Conservation (phyloP, 805 yeast genomes). For the Yarrowia sp. region DNA sequence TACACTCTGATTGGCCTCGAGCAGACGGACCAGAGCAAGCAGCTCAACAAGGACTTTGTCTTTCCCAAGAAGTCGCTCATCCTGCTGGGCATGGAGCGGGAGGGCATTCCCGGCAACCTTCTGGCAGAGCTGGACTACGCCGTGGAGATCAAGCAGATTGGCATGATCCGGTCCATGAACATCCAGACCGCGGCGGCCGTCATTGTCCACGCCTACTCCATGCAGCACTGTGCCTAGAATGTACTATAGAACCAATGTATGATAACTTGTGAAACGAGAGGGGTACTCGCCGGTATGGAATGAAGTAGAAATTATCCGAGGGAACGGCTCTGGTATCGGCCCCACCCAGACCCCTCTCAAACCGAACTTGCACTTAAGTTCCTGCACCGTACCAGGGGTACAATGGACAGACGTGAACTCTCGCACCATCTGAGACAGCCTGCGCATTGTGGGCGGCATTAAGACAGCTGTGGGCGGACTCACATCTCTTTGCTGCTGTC, state of each 20-base stretch:
- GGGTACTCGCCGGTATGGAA: no score
- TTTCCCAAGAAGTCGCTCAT: conserved; percentile 81
- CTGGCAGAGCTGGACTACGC: conserved; percentile 81
- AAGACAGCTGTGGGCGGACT: no score
- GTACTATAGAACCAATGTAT: background rate
- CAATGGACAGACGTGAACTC: no score
- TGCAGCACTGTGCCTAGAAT: conserved; percentile 51
- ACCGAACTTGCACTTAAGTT: background rate
- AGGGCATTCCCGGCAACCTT: conserved; percentile 86
- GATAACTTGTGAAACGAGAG: background rate
- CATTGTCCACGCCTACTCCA: conserved; percentile 83
- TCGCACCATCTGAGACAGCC: no score
- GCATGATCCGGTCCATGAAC: conserved; percentile 92
- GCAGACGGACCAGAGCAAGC: conserved; percentile 86
- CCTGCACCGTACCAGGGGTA: no score
- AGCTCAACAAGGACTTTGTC: conserved; percentile 56
- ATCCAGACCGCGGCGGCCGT: conserved; percentile 97
- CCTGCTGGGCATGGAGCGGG: conserved; percentile 80
- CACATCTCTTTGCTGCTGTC: no score
- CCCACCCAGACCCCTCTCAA: background rate
- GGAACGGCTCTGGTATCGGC: no score
- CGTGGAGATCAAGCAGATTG: conserved; percentile 87
- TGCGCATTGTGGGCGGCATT: no score
- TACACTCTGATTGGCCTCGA: conserved; percentile 87
- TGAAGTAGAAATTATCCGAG: no score